These are phyloP conservation scores for Phoma sp. DNA, from an alignment of 2,329 filamentous ascomycete species.

Conservation along the genomic window DNA sequence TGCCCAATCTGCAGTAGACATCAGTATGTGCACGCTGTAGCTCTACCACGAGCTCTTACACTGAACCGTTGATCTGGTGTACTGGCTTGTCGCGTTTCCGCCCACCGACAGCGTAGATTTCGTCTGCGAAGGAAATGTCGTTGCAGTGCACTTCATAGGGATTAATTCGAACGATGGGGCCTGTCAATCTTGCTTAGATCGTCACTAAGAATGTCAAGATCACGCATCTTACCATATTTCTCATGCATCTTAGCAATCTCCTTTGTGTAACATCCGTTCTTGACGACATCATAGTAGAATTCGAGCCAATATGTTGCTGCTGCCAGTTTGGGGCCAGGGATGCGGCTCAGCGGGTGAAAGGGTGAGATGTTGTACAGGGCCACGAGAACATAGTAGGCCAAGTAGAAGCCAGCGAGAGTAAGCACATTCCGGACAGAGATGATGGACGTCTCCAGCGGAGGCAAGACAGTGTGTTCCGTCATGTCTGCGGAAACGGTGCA, in stretches of 20 bases:
- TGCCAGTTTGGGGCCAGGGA: constrained; percentile 44
- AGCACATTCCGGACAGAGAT: constrained; percentile 14
- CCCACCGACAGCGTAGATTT: constrained; percentile 37
- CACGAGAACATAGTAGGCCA: constrained; percentile 22
- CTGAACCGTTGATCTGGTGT: constrained; percentile 35
- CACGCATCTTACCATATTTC: constrained; percentile 36
- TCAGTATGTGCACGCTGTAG: neutral
- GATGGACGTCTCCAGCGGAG: constrained; percentile 10
- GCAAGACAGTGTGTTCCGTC: constrained; percentile 6
- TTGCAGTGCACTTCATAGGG: constrained; percentile 41
- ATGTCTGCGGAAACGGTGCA: constrained; percentile 10
- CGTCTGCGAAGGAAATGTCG: constrained; percentile 38
- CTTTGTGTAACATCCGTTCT: constrained; percentile 39
- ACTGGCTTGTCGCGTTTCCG: constrained; percentile 34
- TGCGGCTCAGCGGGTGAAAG: constrained; percentile 35
- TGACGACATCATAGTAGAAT: constrained; percentile 46
- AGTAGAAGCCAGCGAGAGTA: constrained; percentile 17
- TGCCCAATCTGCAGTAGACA: constrained; percentile 19
- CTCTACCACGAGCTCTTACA: constrained; percentile 16
- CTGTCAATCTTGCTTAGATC: constrained; percentile 16
- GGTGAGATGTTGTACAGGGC: constrained; percentile 35
- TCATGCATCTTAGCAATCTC: constrained; percentile 47
- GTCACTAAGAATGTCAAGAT: neutral
- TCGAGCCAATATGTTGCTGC: constrained; percentile 45
- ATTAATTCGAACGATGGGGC: constrained; percentile 43